Evolutionary conservation across 2,329 filamentous ascomycete genomes (phyloP).

Genomic region (Xylariomycetidae sp.): DNA sequence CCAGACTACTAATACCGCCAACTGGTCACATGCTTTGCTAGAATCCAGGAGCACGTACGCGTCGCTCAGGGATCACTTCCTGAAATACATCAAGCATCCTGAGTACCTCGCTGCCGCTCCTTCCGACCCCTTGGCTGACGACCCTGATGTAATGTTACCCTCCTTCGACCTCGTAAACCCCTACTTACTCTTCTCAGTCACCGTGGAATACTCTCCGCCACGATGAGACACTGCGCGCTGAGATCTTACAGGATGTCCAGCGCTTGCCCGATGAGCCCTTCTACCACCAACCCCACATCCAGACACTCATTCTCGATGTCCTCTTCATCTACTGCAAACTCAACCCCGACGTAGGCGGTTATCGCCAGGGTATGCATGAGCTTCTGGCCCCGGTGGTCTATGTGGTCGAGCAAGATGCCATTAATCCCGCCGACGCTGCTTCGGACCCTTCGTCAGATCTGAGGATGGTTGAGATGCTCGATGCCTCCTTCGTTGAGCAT

Average conservation of each 20-base stretch:
- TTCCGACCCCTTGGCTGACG: constrained; percentile 82
- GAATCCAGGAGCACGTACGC: constrained; percentile 72
- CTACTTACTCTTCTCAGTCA: constrained; percentile 51
- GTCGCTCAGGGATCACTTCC: constrained; percentile 66
- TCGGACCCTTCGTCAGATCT: constrained; percentile 38
- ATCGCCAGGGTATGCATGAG: constrained; percentile 99
- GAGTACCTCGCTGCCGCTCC: constrained; percentile 68
- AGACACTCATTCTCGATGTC: constrained; percentile 79
- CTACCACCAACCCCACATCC: constrained; percentile 75
- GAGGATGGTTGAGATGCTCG: constrained; percentile 61
- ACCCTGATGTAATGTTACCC: constrained; percentile 46
- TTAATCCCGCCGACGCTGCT: constrained; percentile 44
- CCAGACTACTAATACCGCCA: constrained; percentile 55
- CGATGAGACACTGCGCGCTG: constrained; percentile 77
- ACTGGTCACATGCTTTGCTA: constrained; percentile 64
- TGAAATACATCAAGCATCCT: constrained; percentile 79
- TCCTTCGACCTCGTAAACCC: neutral
- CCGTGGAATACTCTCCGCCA: constrained; percentile 84
- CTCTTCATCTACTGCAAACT: constrained; percentile 94
- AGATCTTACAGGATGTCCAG: constrained; percentile 93
- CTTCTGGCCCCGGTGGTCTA: constrained; percentile 84
- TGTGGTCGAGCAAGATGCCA: constrained; percentile 76
- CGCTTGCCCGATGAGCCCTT: constrained; percentile 88
- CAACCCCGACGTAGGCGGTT: constrained; percentile 78
- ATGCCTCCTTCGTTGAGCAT: constrained; percentile 75